Percentiles rank a stretch among this genome's conserved stretches.
Evolutionary conservation across 352 stramenopile species (phyloP).

Genomic region (Nannochloropsis limnetica): DNA sequence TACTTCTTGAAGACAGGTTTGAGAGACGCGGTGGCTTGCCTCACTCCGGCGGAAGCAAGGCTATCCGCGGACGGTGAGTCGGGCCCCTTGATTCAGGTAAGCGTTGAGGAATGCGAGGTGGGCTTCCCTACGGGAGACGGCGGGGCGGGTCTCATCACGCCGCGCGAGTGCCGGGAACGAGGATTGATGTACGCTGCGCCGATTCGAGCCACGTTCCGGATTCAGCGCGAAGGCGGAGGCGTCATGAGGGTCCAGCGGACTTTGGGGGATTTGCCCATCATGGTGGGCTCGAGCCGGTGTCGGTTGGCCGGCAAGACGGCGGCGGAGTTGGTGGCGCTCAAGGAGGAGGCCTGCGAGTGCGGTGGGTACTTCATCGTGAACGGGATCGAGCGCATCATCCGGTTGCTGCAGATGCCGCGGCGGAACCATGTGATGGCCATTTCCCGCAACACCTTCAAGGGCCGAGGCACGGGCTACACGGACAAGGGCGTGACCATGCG

Average conservation of each 20-base stretch:
- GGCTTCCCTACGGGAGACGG: slow-evolving; percentile 70
- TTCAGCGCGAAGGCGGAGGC: slow-evolving; percentile 50
- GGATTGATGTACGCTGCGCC: slow-evolving; percentile 87
- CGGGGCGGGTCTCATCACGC: slow-evolving; percentile 52
- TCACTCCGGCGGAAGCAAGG: slow-evolving; percentile 76
- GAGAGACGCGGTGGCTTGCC: slow-evolving; percentile 75
- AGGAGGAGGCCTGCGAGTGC: slow-evolving; percentile 89
- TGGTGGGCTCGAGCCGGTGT: slow-evolving; percentile 90
- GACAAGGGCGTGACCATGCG: slow-evolving; percentile 93
- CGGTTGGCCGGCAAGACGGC: slow-evolving; percentile 77
- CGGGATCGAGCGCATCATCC: slow-evolving; percentile 95
- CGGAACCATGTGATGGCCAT: slow-evolving; percentile 76
- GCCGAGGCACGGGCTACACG: slow-evolving; percentile 77
- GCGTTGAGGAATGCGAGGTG: slow-evolving; percentile 85
- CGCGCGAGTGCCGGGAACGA: slow-evolving; percentile 88
- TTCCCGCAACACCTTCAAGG: slow-evolving; percentile 90
- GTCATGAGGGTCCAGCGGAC: slow-evolving; percentile 55
- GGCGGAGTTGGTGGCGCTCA: slow-evolving; percentile 68
- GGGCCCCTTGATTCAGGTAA: slow-evolving; percentile 43
- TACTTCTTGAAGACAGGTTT: slow-evolving; percentile 92
- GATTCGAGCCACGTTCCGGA: slow-evolving; percentile 80
- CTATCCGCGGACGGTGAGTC: slow-evolving; percentile 57
- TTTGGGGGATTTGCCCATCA: slow-evolving; percentile 91
- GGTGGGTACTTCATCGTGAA: slow-evolving; percentile 99
- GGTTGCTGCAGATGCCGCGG: slow-evolving; percentile 82